Percentiles rank a stretch among this genome's conserved stretches.
Evolutionary conservation across 306 rosid species (phyloP).

Genomic region (Vigna nakashimae): DNA sequence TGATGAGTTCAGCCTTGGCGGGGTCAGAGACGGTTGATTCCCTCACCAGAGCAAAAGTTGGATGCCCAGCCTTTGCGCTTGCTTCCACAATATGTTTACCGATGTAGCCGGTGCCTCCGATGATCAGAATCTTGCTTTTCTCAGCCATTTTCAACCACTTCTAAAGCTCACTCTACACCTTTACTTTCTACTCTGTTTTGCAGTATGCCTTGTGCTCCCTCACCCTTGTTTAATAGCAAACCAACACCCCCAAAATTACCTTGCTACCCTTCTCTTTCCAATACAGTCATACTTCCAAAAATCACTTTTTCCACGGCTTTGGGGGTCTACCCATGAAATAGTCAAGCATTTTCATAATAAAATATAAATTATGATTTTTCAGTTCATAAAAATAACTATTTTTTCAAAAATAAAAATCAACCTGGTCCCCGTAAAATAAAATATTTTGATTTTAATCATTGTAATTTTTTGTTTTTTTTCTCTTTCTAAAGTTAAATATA

Average conservation of each 20-base stretch:
- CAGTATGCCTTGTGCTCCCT: neutral
- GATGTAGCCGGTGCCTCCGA: slow-evolving; percentile 94
- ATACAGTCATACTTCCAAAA: no score
- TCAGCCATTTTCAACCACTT: slow-evolving; percentile 53
- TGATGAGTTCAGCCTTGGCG: slow-evolving; percentile 59
- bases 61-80: slow-evolving; percentile 74
- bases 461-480: no score
- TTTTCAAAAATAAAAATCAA: no score
- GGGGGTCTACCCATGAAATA: no score
- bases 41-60: slow-evolving; percentile 80
- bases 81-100: slow-evolving; percentile 84
- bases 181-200: neutral
- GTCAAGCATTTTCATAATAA: no score
- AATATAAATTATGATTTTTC: no score
- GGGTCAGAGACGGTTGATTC: slow-evolving; percentile 71
- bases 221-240: neutral
- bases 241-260: neutral
- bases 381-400: no score
- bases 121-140: slow-evolving; percentile 83
- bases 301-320: no score
- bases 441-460: no score
- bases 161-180: neutral
- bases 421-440: no score
- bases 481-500: no score
- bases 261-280: neutral